Evolutionary conservation across 2,329 filamentous ascomycete species (phyloP), one percentile per base, ranked within the genome.

Genomic region (Hymenoscyphus linearis): DNA sequence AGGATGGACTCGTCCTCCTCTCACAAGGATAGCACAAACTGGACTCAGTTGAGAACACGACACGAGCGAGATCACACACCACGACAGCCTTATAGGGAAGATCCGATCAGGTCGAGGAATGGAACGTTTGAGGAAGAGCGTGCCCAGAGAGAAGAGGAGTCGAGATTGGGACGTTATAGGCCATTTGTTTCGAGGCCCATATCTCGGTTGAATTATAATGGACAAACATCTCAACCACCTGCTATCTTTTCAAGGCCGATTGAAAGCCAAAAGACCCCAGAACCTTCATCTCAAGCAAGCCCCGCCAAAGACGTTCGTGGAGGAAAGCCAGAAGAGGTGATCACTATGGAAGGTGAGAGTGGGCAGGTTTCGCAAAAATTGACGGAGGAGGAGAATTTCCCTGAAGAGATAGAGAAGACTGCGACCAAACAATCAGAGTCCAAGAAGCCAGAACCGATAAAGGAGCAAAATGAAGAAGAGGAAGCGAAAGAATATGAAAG

Each of bases 111-210:
- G 18, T 13, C 37, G 31, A 37, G 22, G 36, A 50, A 59, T 44
- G 55, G 56, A 36, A 52, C 44, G 12, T 68, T 69, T 58, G 58
- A 60, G 9, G 57, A 65, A 58, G 67, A 40, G 36, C 66, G 70
- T 18, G 60, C 64, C 36, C 56, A 67, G 59, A 67, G 70, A 57
- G 70, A 72, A 59, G 60, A 68, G 52, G 40, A 69, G 27, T 62
- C 70, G 13, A 66, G 55, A 22, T 55, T 27, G 6, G 65, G 59
- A n/a, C 60, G 31, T 52, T 73, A 71, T 56, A 69, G 62, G 13
- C 67, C 70, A 16, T 27, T 72, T 13, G 52, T 59, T 37, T 44
- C 44, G 14, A 62, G 52, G 44, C 47, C 35, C 60, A 37, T 52
- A 31, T 18, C 52, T 31, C 13, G 34, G 35, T 22, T 31, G n/a